Evolutionary conservation across 2,329 filamentous ascomycete genomes (phyloP).

Genomic region (Basipetospora chlamydospora): DNA sequence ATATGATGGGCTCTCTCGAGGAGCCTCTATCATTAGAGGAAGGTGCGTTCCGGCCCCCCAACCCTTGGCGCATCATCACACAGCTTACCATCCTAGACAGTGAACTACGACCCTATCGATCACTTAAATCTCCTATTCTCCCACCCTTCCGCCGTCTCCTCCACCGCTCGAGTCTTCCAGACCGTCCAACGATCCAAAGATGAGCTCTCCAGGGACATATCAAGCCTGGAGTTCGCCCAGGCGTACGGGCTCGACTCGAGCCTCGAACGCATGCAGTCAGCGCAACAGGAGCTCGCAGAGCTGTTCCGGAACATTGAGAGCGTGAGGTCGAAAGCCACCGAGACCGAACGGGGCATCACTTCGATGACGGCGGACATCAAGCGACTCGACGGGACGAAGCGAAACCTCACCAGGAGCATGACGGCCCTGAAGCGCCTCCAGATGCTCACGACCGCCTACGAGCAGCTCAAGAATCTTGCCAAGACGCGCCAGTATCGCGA

Average conservation of each 20-base stretch:
- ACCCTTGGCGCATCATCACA: not conserved
- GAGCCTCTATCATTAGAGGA: slow-evolving; percentile 27
- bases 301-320: slow-evolving; percentile 92
- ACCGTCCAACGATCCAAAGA: slow-evolving; percentile 63
- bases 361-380: slow-evolving; percentile 99
- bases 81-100: slow-evolving; percentile 18
- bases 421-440: slow-evolving; percentile 91
- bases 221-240: slow-evolving; percentile 58
- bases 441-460: slow-evolving; percentile 98
- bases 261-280: slow-evolving; percentile 79
- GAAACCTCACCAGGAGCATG: slow-evolving; percentile 93
- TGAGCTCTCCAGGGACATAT: slow-evolving; percentile 69
- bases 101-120: slow-evolving; percentile 80
- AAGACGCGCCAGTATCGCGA: slow-evolving; percentile 85
- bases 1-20: slow-evolving; percentile 9
- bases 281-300: slow-evolving; percentile 75
- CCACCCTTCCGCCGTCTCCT: slow-evolving; percentile 70
- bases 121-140: slow-evolving; percentile 91
- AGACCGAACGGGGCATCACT: slow-evolving; percentile 91
- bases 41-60: slow-evolving; percentile 19
- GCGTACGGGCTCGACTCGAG: slow-evolving; percentile 76
- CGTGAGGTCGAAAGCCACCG: slow-evolving; percentile 73
- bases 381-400: slow-evolving; percentile 87
- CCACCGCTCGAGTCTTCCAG: slow-evolving; percentile 59
- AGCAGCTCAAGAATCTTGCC: slow-evolving; percentile 73